phyloP scores from a whole-genome alignment of 805 yeast species.

The Yarrowia sp. region DNA sequence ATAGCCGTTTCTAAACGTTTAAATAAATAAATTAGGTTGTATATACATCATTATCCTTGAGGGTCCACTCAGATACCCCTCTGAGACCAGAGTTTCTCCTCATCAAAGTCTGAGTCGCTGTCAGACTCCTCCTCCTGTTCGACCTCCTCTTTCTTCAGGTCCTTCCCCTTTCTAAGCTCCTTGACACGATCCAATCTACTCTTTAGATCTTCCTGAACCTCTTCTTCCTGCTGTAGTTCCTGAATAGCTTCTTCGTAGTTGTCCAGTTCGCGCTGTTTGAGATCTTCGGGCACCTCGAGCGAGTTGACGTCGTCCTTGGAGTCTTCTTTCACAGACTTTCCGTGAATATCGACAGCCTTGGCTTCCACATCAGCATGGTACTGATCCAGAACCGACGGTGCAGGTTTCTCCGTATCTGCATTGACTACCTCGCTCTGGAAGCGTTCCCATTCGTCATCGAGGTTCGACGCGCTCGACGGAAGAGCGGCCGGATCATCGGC shows the following conservation, averaged over 20 bases:
- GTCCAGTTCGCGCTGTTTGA: slow-evolving; percentile 20
- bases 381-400: slow-evolving; percentile 21
- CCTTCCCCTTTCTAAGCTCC: slow-evolving; percentile 9
- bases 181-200: slow-evolving; percentile 4
- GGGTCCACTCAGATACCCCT: not conserved
- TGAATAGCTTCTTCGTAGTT: slow-evolving; percentile 6
- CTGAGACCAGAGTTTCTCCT: slow-evolving; percentile 24
- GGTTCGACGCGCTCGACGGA: not conserved
- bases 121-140: slow-evolving; percentile 2
- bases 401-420: not conserved
- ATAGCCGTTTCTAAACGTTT: no score
- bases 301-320: not conserved
- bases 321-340: not conserved
- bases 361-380: slow-evolving; percentile 17
- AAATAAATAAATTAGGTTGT: not conserved
- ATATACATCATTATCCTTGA: not conserved
- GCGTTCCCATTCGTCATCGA: slow-evolving; percentile 33
- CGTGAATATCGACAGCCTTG: slow-evolving; percentile 25
- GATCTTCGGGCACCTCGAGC: slow-evolving; percentile 12
- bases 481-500: slow-evolving; percentile 20
- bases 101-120: slow-evolving; percentile 11
- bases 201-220: slow-evolving; percentile 11
- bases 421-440: slow-evolving; percentile 28
- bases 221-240: slow-evolving; percentile 30
- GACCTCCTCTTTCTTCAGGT: not conserved